Conservation (phyloP, 2,329 filamentous ascomycete genomes). For the Botrytis deweyae region DNA sequence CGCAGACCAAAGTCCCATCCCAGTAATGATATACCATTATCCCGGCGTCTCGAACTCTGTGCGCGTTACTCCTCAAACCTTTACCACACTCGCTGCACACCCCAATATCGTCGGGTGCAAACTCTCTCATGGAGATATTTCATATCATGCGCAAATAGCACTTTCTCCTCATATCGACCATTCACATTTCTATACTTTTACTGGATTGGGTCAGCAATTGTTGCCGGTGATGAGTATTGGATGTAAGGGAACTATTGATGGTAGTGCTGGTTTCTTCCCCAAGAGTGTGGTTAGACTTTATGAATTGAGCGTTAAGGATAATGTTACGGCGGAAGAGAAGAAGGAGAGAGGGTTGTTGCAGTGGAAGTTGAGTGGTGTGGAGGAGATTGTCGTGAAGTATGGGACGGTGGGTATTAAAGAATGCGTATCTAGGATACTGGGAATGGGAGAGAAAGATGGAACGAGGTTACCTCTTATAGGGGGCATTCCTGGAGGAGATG, state of each 20-base stretch:
- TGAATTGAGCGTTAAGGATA: slow-evolving; percentile 45
- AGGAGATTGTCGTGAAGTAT: slow-evolving; percentile 60
- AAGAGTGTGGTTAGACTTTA: slow-evolving; percentile 59
- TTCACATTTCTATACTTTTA: slow-evolving; percentile 59
- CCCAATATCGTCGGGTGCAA: slow-evolving; percentile 69
- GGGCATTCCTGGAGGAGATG: slow-evolving; percentile 51
- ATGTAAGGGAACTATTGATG: slow-evolving; percentile 65
- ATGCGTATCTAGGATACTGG: slow-evolving; percentile 56
- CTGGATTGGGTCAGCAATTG: slow-evolving; percentile 64
- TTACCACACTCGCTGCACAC: slow-evolving; percentile 56
- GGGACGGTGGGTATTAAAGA: slow-evolving; percentile 67
- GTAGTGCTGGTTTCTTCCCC: slow-evolving; percentile 64
- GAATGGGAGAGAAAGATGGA: slow-evolving; percentile 58
- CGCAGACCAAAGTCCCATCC: slow-evolving; percentile 21
- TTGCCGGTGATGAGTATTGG: slow-evolving; percentile 62
- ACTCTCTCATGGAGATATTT: slow-evolving; percentile 66
- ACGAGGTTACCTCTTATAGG: slow-evolving; percentile 58
- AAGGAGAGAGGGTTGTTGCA: slow-evolving; percentile 56
- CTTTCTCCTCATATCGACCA: slow-evolving; percentile 59
- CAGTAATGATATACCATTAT: slow-evolving; percentile 45
- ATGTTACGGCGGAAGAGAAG: slow-evolving; percentile 44
- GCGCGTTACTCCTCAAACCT: slow-evolving; percentile 57
- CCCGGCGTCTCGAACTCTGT: slow-evolving; percentile 67
- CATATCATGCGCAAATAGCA: slow-evolving; percentile 61
- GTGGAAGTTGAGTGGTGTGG: slow-evolving; percentile 59